Percentiles rank a stretch among this genome's conserved stretches.
These are phyloP conservation scores for Fonsecaea pugnacius DNA, from an alignment of 2,329 filamentous ascomycete genomes.

Conservation along the genomic window DNA sequence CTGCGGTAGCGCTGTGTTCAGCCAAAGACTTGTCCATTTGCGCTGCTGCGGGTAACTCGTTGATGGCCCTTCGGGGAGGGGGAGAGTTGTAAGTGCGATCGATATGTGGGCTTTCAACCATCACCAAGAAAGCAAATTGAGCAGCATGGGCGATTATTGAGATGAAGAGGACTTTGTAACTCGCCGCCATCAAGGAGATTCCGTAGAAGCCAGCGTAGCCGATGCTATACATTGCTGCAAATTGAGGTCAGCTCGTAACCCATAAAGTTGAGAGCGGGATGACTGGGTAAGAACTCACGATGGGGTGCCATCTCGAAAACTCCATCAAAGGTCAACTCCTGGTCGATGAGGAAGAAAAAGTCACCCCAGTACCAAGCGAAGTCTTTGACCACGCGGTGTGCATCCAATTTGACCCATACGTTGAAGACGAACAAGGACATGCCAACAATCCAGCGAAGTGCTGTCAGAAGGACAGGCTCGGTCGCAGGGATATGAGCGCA, in stretches of 20 bases:
- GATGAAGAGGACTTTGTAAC: conserved; percentile 96
- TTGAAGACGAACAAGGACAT: conserved; percentile 86
- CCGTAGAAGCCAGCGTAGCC: conserved; percentile 98
- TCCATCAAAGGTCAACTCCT: conserved; percentile 95
- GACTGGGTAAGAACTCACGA: conserved; percentile 43
- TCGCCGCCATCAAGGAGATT: conserved; percentile 96
- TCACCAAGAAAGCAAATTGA: conserved; percentile 88
- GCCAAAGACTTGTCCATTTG: conserved; percentile 43
- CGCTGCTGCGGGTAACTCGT: conserved; percentile 44
- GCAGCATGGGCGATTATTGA: conserved; percentile 92
- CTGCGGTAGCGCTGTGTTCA: conserved; percentile 42
- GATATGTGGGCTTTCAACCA: conserved; percentile 96
- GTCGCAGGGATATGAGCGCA: conserved; percentile 75
- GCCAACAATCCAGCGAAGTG: conserved; percentile 77
- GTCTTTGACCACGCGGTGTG: conserved; percentile 96
- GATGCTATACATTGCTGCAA: conserved; percentile 84
- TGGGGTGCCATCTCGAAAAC: conserved; percentile 99
- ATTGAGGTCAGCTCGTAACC: not conserved
- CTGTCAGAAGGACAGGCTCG: conserved; percentile 71
- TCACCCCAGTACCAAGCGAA: conserved; percentile 99
- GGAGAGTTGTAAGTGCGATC: conserved; percentile 96
- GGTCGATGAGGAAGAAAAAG: conserved; percentile 98
- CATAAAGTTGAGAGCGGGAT: not conserved
- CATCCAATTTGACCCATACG: conserved; percentile 97
- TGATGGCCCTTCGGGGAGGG: conserved; percentile 59